Base-by-base conservation (phyloP, 1,284 basidiomycete species). In the Ceraceosorus bombacis region DNA sequence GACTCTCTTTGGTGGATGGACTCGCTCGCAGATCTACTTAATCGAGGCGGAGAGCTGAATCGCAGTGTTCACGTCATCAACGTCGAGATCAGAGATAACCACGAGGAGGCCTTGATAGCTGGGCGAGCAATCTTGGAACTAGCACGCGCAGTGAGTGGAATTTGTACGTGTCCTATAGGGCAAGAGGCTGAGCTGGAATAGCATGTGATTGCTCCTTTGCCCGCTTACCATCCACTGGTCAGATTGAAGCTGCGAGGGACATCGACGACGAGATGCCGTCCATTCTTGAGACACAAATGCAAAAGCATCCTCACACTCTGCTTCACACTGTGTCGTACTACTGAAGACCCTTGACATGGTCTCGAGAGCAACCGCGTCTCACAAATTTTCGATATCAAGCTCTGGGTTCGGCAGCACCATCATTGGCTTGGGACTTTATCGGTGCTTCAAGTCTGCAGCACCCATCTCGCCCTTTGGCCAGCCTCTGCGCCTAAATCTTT, bases 51-150 rank as follows among this genome's bases (percentile, higher is more conserved):
- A 2, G 94, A 98, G 64, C 86, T 87, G 74, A 97, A 93, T 80
- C 86, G 88, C 58, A 86, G 91, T 0, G 92, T 98, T 27, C 95
- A 99, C 78, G 80, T 99, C 58, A 91, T 99, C 78, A 99, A 99
- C 79, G 85, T 98, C 63, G 95, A 99, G 78, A 98, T 98, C 80
- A 96, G 90, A 81, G 95, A 99, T 80, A 98, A 96, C 74, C 94
- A 97, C 72, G 95, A 98, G 81, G 95, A 98, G 78, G 95, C 95
- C 0, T 82, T 88, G 40, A 89, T 95, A 61, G 95, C 95, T 12
- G 94, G 94, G 10, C 89, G 88, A 78, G 92, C 94, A 1, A 94
- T 98, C 70, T 81, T 98, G 41, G 94, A 94, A 71, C 82, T 99
- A n/a, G 90, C 90, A 9, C 82, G 85, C 54, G 87, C 90, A 59